A percentile compares a stretch with the other conserved stretches of the same genome.
Evolutionary conservation across 2,329 filamentous ascomycete genomes (phyloP).

Genomic region (Colletotrichum incanum): DNA sequence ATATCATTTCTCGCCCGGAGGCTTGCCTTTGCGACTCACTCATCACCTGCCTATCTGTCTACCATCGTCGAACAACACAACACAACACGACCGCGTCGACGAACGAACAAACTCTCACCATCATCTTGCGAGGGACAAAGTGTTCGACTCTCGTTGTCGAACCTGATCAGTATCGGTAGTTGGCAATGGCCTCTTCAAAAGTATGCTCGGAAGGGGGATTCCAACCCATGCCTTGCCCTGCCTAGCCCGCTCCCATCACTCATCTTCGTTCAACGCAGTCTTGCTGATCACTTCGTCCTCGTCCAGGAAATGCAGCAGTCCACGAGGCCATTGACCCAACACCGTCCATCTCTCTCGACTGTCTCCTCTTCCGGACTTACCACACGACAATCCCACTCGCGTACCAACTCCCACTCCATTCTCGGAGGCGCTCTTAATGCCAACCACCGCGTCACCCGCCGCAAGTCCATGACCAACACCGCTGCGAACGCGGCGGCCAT

Average conservation of each 20-base stretch:
- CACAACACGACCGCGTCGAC: slow-evolving; percentile 17
- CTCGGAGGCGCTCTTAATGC: slow-evolving; percentile 84
- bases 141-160: slow-evolving; percentile 46
- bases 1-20: slow-evolving; percentile 45
- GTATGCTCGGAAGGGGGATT: slow-evolving; percentile 57
- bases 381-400: slow-evolving; percentile 75
- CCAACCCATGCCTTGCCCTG: slow-evolving; percentile 38
- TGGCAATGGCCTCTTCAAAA: slow-evolving; percentile 75
- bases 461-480: slow-evolving; percentile 91
- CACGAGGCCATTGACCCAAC: slow-evolving; percentile 77
- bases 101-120: slow-evolving; percentile 36
- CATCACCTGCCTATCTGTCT: slow-evolving; percentile 32
- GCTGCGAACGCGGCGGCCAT: slow-evolving; percentile 82
- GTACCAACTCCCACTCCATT: slow-evolving; percentile 86
- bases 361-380: slow-evolving; percentile 72
- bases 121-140: slow-evolving; percentile 47
- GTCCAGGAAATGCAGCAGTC: slow-evolving; percentile 75
- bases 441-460: slow-evolving; percentile 88
- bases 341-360: slow-evolving; percentile 73
- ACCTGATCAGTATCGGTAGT: slow-evolving; percentile 49
- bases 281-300: slow-evolving; percentile 56
- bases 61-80: slow-evolving; percentile 33
- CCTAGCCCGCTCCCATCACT: slow-evolving; percentile 35
- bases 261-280: slow-evolving; percentile 44
- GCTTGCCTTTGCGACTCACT: slow-evolving; percentile 43